Evolutionary conservation across 495 filamentous ascomycete species (phyloP), one percentile per base, ranked within the genome.

Genomic region (Aspergillus avenaceus): DNA sequence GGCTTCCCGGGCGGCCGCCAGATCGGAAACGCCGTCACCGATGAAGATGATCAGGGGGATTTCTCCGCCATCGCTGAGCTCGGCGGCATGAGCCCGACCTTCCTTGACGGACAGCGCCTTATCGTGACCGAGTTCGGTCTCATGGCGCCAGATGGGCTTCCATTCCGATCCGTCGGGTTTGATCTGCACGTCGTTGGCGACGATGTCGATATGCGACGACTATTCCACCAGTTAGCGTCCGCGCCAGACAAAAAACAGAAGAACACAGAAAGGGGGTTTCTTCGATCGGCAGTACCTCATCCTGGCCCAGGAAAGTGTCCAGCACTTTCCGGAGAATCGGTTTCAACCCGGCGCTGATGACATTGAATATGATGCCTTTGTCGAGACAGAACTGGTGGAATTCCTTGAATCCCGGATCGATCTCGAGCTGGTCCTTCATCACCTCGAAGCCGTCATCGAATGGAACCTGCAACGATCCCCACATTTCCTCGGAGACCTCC

Each of bases 401-500:
- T 27, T 70, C 72, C 12, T 70, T 69, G 67, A 89, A 89, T 23
- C 78, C 82, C 0, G 78, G 74, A 54, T 89, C 85, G 37, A 88
- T 82, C 9, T 85, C 77, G 12, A 88, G 75, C 3, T 67, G 67
- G 38, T 79, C 66, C 59, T 82, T 71, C 84, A 89, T 86, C 26
- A 87, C 69, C 34, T 81, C 71, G 70, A 89, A 88, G 11, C 84
- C 85, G 59, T 87, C 79, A n/a, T 86, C 83, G 59, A 88, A 87
- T 12, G 84, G 84, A 8, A 88, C 75, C 46, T 78, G 71, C 0
- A 89, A 70, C 2, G 82, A 85, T 16, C 78, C 80, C 84, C 84
- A 88, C 84, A 88, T 87, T 61, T 88, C 85, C 49, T 88, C 84
- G 3, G 84, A 87, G 23, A 83, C 83, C n/a, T 88, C 85, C 24